Base-by-base conservation (phyloP, 2,329 filamentous ascomycete species). In the Allantophomopsis lycopodina region DNA sequence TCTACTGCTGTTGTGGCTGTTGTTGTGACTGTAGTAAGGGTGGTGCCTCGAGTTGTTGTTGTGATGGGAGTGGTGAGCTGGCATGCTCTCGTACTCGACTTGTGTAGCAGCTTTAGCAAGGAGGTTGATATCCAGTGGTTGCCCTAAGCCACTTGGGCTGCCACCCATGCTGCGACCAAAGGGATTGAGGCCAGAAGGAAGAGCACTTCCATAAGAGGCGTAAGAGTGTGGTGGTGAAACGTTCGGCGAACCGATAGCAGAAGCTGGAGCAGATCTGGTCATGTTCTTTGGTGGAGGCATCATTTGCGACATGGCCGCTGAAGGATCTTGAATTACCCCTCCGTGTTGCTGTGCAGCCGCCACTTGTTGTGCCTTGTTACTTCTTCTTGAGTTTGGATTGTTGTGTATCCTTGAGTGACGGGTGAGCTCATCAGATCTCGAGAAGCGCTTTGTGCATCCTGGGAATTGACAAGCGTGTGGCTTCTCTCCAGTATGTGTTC, bases 321-420 rank as follows among this genome's bases (percentile, higher is more conserved):
- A 57, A 39, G 63, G 63, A 46, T 74, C 71, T 46, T 76, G 66
- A 37, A 71, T 56, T 17, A 62, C 65, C 33, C 60, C 63, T 28
- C 64, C 61, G 8, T 28, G 23, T 28, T 28, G 23, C 45, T 64
- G 63, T 50, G 71, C 60, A 41, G 65, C 61, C 40, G 64, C 63
- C 40, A 63, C 61, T 44, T 66, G 60, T 41, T 65, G 62, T 44
- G 77, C 76, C 69, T 94, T 94, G 70, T 94, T 93, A 49, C 86
- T 88, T 56, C 89, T 72, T 57, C 91, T 74, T 42, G 88, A 95
- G 70, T 96, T 96, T 43, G 91, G 89, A 65, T 96, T 98, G 76
- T 85, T 95, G 74, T 98, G 89, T 66, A 98, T 98, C 60, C 89
- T 77, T 58, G 89, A 95, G 65, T 98, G 89, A 45, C 89, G 80